Conservation (phyloP, 148 eudicot species). For the Diospyros lotus region DNA sequence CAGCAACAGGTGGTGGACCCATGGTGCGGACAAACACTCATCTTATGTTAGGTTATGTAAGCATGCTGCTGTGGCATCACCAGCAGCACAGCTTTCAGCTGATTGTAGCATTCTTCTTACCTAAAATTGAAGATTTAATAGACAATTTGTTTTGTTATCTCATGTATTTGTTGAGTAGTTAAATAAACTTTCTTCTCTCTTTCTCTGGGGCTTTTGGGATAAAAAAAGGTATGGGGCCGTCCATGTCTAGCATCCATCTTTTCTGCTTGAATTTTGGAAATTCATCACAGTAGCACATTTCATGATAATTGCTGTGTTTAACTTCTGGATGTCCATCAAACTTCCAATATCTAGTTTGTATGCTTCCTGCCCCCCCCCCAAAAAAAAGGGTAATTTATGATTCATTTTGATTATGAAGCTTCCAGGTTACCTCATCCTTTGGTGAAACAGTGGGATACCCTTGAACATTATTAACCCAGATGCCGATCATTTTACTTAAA, state of each 20-base stretch:
- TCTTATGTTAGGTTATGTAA: no score
- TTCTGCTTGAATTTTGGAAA: not conserved
- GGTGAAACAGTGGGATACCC: not conserved
- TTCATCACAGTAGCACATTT: not conserved
- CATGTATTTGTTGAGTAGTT: not conserved
- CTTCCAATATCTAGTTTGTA: not conserved
- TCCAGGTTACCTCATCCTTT: not conserved
- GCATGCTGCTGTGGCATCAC: no score
- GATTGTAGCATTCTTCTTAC: not conserved
- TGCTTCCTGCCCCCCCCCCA: not conserved
- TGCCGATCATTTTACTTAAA: not conserved
- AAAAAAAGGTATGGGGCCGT: not conserved
- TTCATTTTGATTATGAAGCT: conserved; percentile 1
- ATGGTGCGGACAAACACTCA: no score
- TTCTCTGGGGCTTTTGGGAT: not conserved
- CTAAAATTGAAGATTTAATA: not conserved
- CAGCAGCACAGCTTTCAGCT: no score
- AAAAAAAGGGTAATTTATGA: not conserved
- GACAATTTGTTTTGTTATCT: not conserved
- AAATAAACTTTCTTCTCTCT: not conserved
- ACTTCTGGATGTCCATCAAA: not conserved
- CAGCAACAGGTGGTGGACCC: not conserved
- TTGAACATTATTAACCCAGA: not conserved
- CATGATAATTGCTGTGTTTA: not conserved
- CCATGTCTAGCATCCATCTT: not conserved